A percentile compares a stretch with the other conserved stretches of the same genome.
These are phyloP conservation scores for Apiospora koreana DNA, from an alignment of 2,329 filamentous ascomycete genomes.

Conservation along the genomic window DNA sequence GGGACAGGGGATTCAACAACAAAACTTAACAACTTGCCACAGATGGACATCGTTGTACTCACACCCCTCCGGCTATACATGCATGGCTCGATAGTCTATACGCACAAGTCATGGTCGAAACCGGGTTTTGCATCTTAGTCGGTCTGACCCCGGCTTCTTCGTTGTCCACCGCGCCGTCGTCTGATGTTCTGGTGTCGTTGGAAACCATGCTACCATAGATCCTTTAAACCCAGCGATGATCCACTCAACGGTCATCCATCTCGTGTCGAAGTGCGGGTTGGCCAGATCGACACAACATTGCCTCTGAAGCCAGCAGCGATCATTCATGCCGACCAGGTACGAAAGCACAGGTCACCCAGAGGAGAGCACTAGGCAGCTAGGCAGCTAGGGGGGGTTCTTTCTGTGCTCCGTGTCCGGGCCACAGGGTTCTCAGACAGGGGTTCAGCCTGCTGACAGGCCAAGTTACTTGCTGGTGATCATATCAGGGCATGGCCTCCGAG, in stretches of 20 bases:
- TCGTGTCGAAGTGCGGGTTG: not conserved
- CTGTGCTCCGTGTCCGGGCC: not conserved
- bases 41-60: not conserved
- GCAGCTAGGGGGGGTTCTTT: not conserved
- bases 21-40: not conserved
- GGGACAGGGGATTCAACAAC: not conserved
- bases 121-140: not conserved
- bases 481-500: not conserved
- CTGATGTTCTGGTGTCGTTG: slow-evolving; percentile 1
- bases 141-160: not conserved
- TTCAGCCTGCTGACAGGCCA: not conserved
- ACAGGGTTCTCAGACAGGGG: not conserved
- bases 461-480: not conserved
- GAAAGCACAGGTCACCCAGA: not conserved
- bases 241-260: not conserved
- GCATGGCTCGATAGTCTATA: not conserved
- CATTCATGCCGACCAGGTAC: slow-evolving; percentile 6
- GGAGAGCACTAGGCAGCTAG: not conserved
- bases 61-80: not conserved
- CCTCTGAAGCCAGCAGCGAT: slow-evolving; percentile 5
- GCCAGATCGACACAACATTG: not conserved
- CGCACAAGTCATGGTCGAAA: not conserved
- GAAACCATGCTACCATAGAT: not conserved
- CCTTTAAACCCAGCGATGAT: not conserved
- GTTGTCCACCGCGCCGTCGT: not conserved